Evolutionary conservation across 2,329 filamentous ascomycete genomes (phyloP).

Genomic region (Pyrenophora graminea): DNA sequence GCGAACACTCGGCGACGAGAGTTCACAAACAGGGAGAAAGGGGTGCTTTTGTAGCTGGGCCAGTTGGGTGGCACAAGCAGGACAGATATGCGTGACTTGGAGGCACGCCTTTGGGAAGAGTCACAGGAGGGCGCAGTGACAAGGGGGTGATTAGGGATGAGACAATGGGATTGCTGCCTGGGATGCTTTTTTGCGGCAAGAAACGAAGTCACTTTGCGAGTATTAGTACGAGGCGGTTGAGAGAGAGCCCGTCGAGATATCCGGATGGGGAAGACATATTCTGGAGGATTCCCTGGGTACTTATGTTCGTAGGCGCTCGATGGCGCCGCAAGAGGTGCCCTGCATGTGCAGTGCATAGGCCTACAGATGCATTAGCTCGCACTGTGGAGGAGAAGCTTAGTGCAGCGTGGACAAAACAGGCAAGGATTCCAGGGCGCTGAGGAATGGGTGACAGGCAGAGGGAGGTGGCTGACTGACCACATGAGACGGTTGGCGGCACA

Average conservation of each 20-base stretch:
- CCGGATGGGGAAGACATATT: slow-evolving; percentile 20
- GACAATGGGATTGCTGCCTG: slow-evolving; percentile 38
- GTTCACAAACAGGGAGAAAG: slow-evolving; percentile 19
- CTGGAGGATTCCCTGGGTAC: slow-evolving; percentile 31
- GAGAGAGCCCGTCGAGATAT: slow-evolving; percentile 27
- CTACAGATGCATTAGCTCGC: slow-evolving; percentile 35
- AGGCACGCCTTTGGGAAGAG: slow-evolving; percentile 30
- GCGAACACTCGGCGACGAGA: slow-evolving; percentile 19
- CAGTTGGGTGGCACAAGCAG: slow-evolving; percentile 18
- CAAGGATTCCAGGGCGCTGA: slow-evolving; percentile 36
- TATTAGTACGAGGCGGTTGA: slow-evolving; percentile 15
- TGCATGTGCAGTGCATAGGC: slow-evolving; percentile 29
- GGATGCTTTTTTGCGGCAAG: slow-evolving; percentile 31
- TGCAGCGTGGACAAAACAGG: slow-evolving; percentile 35
- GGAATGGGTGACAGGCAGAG: slow-evolving; percentile 37
- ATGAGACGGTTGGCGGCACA: slow-evolving; percentile 28
- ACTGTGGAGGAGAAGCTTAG: slow-evolving; percentile 45
- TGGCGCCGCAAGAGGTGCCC: slow-evolving; percentile 18
- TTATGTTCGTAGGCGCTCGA: slow-evolving; percentile 35
- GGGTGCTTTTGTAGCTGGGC: slow-evolving; percentile 27
- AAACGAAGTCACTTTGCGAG: slow-evolving; percentile 22
- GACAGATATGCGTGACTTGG: slow-evolving; percentile 39
- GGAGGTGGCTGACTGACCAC: slow-evolving; percentile 33
- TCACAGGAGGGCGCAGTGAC: slow-evolving; percentile 39
- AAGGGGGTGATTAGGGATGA: slow-evolving; percentile 20